Evolutionary conservation across 345 rosid genomes (phyloP), one percentile per base, ranked within the genome.

Genomic region (Arabidopsis thaliana): DNA sequence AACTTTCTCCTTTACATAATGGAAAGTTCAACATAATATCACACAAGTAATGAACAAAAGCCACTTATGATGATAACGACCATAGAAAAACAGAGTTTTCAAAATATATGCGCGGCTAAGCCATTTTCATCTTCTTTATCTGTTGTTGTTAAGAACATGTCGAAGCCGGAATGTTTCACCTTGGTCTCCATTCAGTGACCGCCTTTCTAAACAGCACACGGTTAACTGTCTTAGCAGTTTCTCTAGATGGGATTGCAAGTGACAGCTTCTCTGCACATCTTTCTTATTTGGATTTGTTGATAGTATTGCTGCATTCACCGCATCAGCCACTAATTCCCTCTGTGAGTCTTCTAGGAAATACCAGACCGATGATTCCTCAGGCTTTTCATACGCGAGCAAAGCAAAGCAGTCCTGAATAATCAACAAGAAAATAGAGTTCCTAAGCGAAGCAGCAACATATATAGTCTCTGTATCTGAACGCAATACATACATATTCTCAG

Each of bases 301-400:
- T 79, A 95, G 75, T 59, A 95, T 83, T 85, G 88, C 87, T 7
- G 91, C 90, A 63, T 95, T 95, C 49, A 92, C 88, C 0, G 88
- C 80, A 79, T 95, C 99, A 1, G 98, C 98, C 59, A 95, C 97
- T 52, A 90, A 72, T 76, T 95, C 99, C n/a, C 90, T 85, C 61
- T 83, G 99, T 0, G 97, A 82, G 46, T 85, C 90, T 73, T 87
- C 83, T 8, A 95, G 87, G 58, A 92, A 94, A 73, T 86, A 85
- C 44, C 96, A 94, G 5, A 84, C 83, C 13, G 84, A 76, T n/a
- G 94, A 90, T 69, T 90, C 85, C 50, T 74, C 80, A 1, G 97
- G 97, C 11, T 76, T 81, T 76, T 86, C 91, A 40, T 86, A 92
- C 12, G 91, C 99, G 68, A 95, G 87, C 79, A 92, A 76, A 41